Evolutionary conservation across 768 basidiomycete genomes (phyloP).

Genomic region (Podaxis sp.): DNA sequence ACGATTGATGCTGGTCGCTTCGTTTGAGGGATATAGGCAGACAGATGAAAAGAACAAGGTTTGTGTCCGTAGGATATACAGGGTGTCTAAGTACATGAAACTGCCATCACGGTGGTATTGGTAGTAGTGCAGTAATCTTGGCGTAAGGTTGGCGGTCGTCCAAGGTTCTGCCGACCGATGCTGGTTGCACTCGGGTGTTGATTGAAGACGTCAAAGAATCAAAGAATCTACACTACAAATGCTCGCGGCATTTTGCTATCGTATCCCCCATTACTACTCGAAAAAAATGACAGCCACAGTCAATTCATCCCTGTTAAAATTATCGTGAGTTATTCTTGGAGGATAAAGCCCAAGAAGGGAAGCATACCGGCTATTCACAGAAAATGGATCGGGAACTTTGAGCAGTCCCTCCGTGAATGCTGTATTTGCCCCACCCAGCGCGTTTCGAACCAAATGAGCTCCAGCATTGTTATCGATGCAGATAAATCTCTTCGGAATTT

Average conservation of each 20-base stretch:
- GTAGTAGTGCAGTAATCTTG: no score
- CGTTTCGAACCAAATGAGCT: constrained; percentile 45
- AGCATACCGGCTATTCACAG: constrained; percentile 1
- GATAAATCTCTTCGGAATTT: constrained; percentile 33
- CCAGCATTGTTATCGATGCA: constrained; percentile 38
- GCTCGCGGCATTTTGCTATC: no score
- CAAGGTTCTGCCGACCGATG: no score
- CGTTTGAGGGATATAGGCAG: no score
- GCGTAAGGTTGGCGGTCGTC: no score
- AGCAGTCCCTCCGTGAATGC: constrained; percentile 35
- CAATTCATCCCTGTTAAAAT: constrained; percentile 11
- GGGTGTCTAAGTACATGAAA: neutral
- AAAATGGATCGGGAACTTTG: constrained; percentile 3
- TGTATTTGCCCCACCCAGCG: constrained; percentile 42
- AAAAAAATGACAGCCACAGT: neutral
- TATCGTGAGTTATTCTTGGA: neutral
- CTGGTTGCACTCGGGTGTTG: no score
- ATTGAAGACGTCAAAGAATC: no score
- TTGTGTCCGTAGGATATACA: neutral
- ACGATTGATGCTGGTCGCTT: neutral
- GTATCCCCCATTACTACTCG: neutral
- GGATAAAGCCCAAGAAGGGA: neutral
- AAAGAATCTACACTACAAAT: no score
- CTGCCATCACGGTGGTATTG: neutral
- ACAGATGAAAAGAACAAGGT: no score